These are phyloP conservation scores for Hansfordia pulvinata DNA, from an alignment of 2,329 filamentous ascomycete species.

Conservation along the genomic window DNA sequence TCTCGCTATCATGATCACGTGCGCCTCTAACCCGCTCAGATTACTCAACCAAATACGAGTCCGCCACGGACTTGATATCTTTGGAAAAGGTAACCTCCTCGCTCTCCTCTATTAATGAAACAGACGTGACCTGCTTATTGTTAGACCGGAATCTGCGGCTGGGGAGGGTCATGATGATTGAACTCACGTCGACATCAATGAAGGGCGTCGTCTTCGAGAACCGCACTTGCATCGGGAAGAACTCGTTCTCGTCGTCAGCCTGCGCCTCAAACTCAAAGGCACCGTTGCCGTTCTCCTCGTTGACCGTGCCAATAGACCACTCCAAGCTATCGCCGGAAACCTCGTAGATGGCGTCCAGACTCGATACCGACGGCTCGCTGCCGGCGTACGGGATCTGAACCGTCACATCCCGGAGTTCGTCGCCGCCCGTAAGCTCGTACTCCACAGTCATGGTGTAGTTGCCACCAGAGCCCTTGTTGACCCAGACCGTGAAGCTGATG, in stretches of 20 bases:
- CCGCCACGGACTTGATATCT: slow-evolving; percentile 64
- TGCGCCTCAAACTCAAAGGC: slow-evolving; percentile 93
- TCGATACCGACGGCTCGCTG: slow-evolving; percentile 77
- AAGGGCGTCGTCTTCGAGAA: slow-evolving; percentile 82
- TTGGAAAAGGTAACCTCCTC: slow-evolving; percentile 75
- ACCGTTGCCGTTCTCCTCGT: slow-evolving; percentile 69
- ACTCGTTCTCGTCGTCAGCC: slow-evolving; percentile 78
- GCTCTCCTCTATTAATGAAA: slow-evolving; percentile 59
- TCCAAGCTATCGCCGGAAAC: slow-evolving; percentile 86
- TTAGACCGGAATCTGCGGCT: slow-evolving; percentile 9
- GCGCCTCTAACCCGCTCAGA: slow-evolving; percentile 6
- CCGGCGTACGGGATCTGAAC: slow-evolving; percentile 79
- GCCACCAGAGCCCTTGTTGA: slow-evolving; percentile 70
- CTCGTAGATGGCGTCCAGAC: slow-evolving; percentile 89
- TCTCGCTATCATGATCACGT: slow-evolving; percentile 4
- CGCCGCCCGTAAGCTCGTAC: slow-evolving; percentile 79
- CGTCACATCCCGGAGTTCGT: slow-evolving; percentile 68
- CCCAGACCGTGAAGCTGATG: slow-evolving; percentile 95
- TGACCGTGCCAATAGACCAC: slow-evolving; percentile 82
- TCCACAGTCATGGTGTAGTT: slow-evolving; percentile 88
- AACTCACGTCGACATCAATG: slow-evolving; percentile 83
- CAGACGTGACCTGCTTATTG: slow-evolving; percentile 44
- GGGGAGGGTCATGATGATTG: not conserved
- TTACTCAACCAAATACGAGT: slow-evolving; percentile 66
- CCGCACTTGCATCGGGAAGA: slow-evolving; percentile 91